Evolutionary conservation across 768 basidiomycete species (phyloP).

Genomic region (Leccinum incarnatum): DNA sequence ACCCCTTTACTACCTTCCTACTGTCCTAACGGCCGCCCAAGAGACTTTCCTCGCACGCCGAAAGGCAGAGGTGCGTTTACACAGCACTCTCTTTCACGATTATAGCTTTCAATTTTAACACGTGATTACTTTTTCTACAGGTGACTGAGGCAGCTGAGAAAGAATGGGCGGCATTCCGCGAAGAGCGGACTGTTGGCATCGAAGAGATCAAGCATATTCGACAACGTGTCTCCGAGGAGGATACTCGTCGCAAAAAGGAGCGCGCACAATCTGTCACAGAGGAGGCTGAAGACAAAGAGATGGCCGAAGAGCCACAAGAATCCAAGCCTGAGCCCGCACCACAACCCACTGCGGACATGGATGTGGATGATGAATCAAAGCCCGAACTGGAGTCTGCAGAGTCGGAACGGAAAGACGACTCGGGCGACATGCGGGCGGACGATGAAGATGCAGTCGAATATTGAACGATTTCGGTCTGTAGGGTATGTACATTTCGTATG

Average conservation of each 20-base stretch:
- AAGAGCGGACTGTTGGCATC: conserved; percentile 56
- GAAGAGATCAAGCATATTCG: conserved; percentile 63
- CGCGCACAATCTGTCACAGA: conserved; percentile 39
- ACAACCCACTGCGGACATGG: conserved; percentile 31
- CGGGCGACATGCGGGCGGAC: conserved; percentile 56
- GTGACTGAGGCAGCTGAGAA: conserved; percentile 59
- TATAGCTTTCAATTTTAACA: neutral
- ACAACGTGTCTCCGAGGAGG: conserved; percentile 64
- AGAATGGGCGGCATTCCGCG: conserved; percentile 65
- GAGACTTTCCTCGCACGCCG: conserved; percentile 61
- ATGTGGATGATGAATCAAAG: conserved; percentile 37
- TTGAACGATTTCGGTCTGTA: conserved; percentile 33
- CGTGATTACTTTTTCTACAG: conserved; percentile 34
- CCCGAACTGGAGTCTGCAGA: conserved; percentile 35
- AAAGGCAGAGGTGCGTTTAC: conserved; percentile 55
- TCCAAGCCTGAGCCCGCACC: conserved; percentile 17
- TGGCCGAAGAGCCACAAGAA: conserved; percentile 27
- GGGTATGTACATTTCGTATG: conserved; percentile 28
- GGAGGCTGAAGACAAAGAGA: conserved; percentile 33
- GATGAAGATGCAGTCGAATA: conserved; percentile 85
- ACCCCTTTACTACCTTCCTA: conserved; percentile 75
- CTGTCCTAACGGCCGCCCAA: conserved; percentile 63
- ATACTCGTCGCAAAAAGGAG: conserved; percentile 43
- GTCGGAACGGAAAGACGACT: conserved; percentile 52
- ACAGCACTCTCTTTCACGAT: neutral